Percentiles rank a stretch among this genome's conserved stretches.
These are phyloP conservation scores for Penicillium waksmanii DNA, from an alignment of 495 filamentous ascomycete genomes.

Conservation along the genomic window DNA sequence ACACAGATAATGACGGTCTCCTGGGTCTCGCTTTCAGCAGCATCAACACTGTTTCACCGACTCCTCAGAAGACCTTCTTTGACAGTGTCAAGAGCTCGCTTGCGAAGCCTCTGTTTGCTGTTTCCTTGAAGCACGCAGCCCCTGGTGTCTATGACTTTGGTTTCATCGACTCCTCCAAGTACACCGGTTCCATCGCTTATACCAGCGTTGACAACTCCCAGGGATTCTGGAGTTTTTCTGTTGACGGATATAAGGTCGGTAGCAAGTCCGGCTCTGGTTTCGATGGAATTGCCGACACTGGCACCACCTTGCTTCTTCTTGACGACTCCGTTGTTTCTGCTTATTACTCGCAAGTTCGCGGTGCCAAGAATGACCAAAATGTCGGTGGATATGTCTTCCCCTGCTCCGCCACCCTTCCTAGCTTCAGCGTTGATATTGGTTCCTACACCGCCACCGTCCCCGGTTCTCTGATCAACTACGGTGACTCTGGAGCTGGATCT, in stretches of 20 bases:
- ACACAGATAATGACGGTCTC: slow-evolving; percentile 65
- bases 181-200: slow-evolving; percentile 66
- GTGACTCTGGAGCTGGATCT: slow-evolving; percentile 39
- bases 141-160: slow-evolving; percentile 76
- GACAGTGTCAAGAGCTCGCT: slow-evolving; percentile 63
- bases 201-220: slow-evolving; percentile 53
- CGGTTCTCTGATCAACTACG: slow-evolving; percentile 45
- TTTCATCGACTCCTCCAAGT: slow-evolving; percentile 63
- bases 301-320: slow-evolving; percentile 71
- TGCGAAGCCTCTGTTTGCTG: slow-evolving; percentile 65
- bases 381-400: slow-evolving; percentile 68
- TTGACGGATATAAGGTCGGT: slow-evolving; percentile 63
- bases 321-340: slow-evolving; percentile 52
- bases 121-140: slow-evolving; percentile 60
- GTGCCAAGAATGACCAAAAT: slow-evolving; percentile 46
- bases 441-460: slow-evolving; percentile 44
- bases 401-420: slow-evolving; percentile 64
- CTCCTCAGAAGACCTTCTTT: slow-evolving; percentile 67
- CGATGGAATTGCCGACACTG: slow-evolving; percentile 55
- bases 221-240: slow-evolving; percentile 72
- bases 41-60: slow-evolving; percentile 68
- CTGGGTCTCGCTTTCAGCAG: slow-evolving; percentile 72
- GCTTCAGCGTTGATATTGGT: slow-evolving; percentile 59
- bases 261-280: slow-evolving; percentile 27
- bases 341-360: slow-evolving; percentile 64